Conservation (phyloP, 768 basidiomycete genomes). For the Collybia mongolica region DNA sequence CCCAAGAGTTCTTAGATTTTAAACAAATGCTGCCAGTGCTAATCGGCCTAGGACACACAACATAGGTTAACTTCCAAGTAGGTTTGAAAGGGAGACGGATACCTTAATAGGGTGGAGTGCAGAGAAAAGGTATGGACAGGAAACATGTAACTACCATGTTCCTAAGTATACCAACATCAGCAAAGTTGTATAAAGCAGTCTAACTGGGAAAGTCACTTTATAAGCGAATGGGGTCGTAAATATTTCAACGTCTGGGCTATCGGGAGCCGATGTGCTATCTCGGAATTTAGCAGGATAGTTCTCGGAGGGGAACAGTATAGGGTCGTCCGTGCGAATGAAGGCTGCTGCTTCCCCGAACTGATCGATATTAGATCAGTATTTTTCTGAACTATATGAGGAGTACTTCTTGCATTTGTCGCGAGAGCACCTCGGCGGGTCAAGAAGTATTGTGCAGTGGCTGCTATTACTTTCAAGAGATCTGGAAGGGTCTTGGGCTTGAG, state of each 20-base stretch:
- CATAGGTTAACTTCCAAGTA: neutral
- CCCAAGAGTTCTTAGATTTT: conserved; percentile 41
- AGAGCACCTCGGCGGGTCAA: conserved; percentile 48
- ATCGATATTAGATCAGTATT: neutral
- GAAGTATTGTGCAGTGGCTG: conserved; percentile 39
- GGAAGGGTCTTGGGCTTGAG: conserved; percentile 30
- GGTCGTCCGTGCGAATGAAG: conserved; percentile 57
- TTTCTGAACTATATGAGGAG: neutral
- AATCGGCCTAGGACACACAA: conserved; percentile 29
- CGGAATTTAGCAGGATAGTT: conserved; percentile 34
- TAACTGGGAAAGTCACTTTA: conserved; percentile 24
- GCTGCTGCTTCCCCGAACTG: conserved; percentile 56
- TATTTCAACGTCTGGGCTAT: conserved; percentile 49
- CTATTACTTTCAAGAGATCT: conserved; percentile 25
- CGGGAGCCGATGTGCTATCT: conserved; percentile 43
- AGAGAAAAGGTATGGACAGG: conserved; percentile 37
- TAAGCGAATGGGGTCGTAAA: conserved; percentile 43
- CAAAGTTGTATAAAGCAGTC: neutral
- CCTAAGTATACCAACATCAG: conserved; percentile 17
- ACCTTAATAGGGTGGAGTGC: conserved; percentile 44
- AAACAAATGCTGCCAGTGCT: conserved; percentile 40
- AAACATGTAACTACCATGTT: conserved; percentile 33
- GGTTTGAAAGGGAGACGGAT: neutral
- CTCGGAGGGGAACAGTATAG: conserved; percentile 39
- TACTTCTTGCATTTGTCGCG: conserved; percentile 47